Evolutionary conservation across 306 rosid genomes (phyloP), one percentile per base, ranked within the genome.

Genomic region (Inga laurina): DNA sequence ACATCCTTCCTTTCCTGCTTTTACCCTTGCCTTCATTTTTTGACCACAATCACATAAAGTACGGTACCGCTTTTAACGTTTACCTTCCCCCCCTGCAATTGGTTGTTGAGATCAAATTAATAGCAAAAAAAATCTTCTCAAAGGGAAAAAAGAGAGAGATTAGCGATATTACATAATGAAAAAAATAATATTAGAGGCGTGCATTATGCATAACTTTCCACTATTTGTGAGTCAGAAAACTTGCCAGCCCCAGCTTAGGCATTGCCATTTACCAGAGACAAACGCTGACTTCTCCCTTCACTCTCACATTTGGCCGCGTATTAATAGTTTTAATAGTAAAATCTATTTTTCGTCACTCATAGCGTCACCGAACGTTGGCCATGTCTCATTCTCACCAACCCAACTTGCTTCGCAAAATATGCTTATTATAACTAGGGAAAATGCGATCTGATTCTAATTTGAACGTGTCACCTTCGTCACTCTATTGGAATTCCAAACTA

Each of bases 301-400:
- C 74, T 13, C 15, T 21, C 10, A 61, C 84, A 39, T 61, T 46
- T 81, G 73, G 84, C 79, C 79, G 79, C 84, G 70, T 70, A 79
- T 2, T 11, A 5, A 8, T 32, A 30, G 52, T 51, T 30, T 51
- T 32, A 74, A 15, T 49, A 24, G 6, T 7, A 27, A 22, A 32
- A 10, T 46, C 3, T 7, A 16, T 15, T 32, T 24, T 62, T 49
- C 82, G 76, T 79, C 82, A 79, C 54, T 37, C 52, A 4, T 68
- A 34, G 22, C 76, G 76, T 67, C 82, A 79, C 15, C 18, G 1
- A 19, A 2, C 44, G 6, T 10, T 22, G 9, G 10, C 46, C 14
- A 34, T 14, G 43, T 73, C 61, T 48, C 76, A 16, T 5, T 54
- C 78, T 74, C 79, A 75, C 81, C 56, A 1, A 24, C 72, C 71